Evolutionary conservation across 75 land plant genomes (phyloP).

Genomic region (Pinus albicaulis): DNA sequence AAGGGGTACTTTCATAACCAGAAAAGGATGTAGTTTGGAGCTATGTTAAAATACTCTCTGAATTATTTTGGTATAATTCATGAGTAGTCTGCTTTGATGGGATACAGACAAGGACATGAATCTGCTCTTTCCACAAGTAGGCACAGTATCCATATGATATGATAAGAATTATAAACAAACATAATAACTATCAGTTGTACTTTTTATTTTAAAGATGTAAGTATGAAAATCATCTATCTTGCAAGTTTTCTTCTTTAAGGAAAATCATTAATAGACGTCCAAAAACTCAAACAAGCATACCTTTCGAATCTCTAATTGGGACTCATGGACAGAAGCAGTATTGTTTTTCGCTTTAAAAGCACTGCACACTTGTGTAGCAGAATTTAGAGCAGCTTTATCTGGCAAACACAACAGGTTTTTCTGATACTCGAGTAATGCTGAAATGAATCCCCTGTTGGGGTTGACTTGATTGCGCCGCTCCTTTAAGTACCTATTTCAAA

Average conservation of each 20-base stretch:
- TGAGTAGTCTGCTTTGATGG: neutral
- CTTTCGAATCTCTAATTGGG: constrained; percentile 4
- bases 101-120: neutral
- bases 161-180: neutral
- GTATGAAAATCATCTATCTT: neutral
- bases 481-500: constrained; percentile 21
- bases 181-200: neutral
- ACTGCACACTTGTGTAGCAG: neutral
- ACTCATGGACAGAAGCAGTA: neutral
- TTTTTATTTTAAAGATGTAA: neutral
- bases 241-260: neutral
- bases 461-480: constrained; percentile 32
- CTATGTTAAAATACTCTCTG: too few species aligned
- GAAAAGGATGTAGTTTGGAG: too few species aligned
- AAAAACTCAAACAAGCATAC: neutral
- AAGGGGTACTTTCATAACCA: too few species aligned
- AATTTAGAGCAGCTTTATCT: neutral
- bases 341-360: neutral
- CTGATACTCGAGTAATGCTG: constrained; percentile 11
- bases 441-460: constrained; percentile 31
- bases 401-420: neutral
- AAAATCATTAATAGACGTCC: neutral
- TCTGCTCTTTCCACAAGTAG: neutral
- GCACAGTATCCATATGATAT: neutral
- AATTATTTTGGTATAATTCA: too few species aligned